A percentile compares a stretch with the other conserved stretches of the same genome.
Conservation (phyloP, 1,284 basidiomycete species). For the Thecaphora frezii region DNA sequence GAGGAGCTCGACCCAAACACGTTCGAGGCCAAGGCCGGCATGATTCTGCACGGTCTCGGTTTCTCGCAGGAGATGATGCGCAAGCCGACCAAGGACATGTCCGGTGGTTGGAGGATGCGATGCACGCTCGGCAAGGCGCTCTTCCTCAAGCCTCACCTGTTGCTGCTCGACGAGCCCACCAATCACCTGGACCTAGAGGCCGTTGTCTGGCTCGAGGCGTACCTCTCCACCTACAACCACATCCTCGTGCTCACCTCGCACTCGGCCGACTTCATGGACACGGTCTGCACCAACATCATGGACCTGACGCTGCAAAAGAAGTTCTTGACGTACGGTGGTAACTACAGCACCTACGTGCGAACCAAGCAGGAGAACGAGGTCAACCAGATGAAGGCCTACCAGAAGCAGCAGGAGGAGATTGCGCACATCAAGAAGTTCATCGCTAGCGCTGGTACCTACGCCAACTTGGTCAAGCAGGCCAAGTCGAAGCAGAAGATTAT, state of each 20-base stretch:
- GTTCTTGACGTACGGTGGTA: conserved; percentile 83
- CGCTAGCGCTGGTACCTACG: conserved; percentile 96
- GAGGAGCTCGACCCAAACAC: conserved; percentile 94
- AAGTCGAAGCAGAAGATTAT: conserved; percentile 98
- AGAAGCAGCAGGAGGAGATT: conserved; percentile 98
- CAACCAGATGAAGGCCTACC: conserved; percentile 98
- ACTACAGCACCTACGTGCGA: conserved; percentile 93
- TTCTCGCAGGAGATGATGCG: conserved; percentile 91
- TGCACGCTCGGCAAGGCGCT: conserved; percentile 93
- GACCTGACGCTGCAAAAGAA: conserved; percentile 88
- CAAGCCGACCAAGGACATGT: conserved; percentile 96
- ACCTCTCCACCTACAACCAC: conserved; percentile 95
- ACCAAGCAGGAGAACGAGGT: conserved; percentile 96
- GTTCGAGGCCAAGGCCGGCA: conserved; percentile 93
- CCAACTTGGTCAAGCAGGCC: conserved; percentile 96
- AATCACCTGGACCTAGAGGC: conserved; percentile 94
- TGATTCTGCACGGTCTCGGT: conserved; percentile 94
- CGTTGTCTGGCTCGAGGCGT: conserved; percentile 98
- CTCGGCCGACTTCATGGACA: conserved; percentile 98
- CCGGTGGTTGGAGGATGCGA: conserved; percentile 98
- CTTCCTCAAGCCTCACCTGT: conserved; percentile 92
- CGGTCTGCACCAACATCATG: conserved; percentile 84
- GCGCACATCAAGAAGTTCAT: conserved; percentile 96
- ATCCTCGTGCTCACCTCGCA: conserved; percentile 89
- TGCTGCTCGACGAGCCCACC: conserved; percentile 73